A percentile compares a stretch with the other conserved stretches of the same genome.
Evolutionary conservation across 2,329 filamentous ascomycete genomes (phyloP).

Genomic region (Fusarium newnesense): DNA sequence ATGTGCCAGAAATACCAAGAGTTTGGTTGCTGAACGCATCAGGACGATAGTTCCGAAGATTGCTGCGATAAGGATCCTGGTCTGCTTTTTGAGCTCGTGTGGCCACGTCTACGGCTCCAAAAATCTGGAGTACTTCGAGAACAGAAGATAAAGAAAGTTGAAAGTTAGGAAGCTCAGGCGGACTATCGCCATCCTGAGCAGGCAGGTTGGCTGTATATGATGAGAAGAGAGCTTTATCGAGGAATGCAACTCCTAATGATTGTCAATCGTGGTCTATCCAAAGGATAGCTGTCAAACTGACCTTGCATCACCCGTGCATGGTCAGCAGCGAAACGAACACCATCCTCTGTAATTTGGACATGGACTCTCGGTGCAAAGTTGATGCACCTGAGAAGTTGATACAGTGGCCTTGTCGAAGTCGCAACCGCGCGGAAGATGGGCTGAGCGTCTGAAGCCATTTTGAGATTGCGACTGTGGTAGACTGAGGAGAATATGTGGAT

Average conservation of each 20-base stretch:
- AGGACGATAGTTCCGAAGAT: slow-evolving; percentile 68
- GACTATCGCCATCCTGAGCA: slow-evolving; percentile 50
- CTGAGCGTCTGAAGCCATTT: slow-evolving; percentile 49
- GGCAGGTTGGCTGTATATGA: slow-evolving; percentile 77
- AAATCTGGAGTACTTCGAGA: slow-evolving; percentile 94
- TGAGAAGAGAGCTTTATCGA: slow-evolving; percentile 90
- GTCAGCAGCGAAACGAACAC: slow-evolving; percentile 87
- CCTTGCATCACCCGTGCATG: slow-evolving; percentile 93
- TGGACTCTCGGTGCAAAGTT: slow-evolving; percentile 68
- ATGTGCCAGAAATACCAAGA: slow-evolving; percentile 85
- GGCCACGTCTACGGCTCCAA: slow-evolving; percentile 81
- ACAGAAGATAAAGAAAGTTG: slow-evolving; percentile 88
- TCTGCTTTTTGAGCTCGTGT: slow-evolving; percentile 68
- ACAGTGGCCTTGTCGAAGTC: slow-evolving; percentile 80
- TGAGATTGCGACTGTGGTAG: slow-evolving; percentile 4
- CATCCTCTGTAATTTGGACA: slow-evolving; percentile 83
- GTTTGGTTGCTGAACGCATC: slow-evolving; percentile 87
- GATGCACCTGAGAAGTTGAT: slow-evolving; percentile 69
- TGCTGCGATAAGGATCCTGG: slow-evolving; percentile 69
- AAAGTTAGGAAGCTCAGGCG: slow-evolving; percentile 72
- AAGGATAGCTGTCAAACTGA: slow-evolving; percentile 50
- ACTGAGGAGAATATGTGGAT: slow-evolving; percentile 12
- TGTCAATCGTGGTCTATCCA: slow-evolving; percentile 11
- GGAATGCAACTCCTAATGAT: slow-evolving; percentile 68
- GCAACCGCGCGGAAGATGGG: slow-evolving; percentile 80